Evolutionary conservation across 176 grass and related monocot species (phyloP), one percentile per base, ranked within the genome.

Genomic region (Cenchrus americanus): DNA sequence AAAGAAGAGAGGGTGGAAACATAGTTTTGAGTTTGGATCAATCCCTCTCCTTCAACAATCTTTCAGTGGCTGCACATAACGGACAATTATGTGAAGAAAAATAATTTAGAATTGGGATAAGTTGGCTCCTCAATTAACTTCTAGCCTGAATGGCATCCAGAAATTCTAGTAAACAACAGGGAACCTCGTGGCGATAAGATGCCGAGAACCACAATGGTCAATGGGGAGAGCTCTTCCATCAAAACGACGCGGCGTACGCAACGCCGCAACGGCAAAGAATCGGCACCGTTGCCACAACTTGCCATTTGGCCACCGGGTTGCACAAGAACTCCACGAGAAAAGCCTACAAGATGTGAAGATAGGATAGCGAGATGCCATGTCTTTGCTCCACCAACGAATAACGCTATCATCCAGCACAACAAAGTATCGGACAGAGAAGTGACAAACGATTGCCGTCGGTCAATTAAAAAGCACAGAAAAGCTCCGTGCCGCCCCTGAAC

Each of bases 361-460:
- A 60, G 9, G 58, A 12, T 61, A 61, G 10, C 49, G 24, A n/a
- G 14, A 82, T 26, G 19, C 11, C 63, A 62, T n/a, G 43, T 14
- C 27, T 11, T 10, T 65, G 40, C 53, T 7, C 15, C 62, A 8
- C 53, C 23, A 41, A 71, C 7, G 64, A 78, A 50, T 51, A 77
- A 71, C 57, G 37, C 51, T 73, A 79, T 83, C 84, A 48, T 9
- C 43, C 43, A 8, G 11, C 66, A 22, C 66, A 22, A 37, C 47
- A 14, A 55, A 57, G 30, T 19, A 19, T 46, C 40, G 13, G 49
- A 15, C 60, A 40, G 15, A 59, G 42, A 73, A 34, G 41, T 68
- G 79, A 90, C 88, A 68, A 86, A 59, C 74, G 42, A 15, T 55
- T 65, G 41, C 88, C 73, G 57, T 48, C 59, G 21, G 46, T 63